These are phyloP conservation scores for Aristolochia contorta DNA, from an alignment of 164 flowering plant genomes.

Conservation along the genomic window DNA sequence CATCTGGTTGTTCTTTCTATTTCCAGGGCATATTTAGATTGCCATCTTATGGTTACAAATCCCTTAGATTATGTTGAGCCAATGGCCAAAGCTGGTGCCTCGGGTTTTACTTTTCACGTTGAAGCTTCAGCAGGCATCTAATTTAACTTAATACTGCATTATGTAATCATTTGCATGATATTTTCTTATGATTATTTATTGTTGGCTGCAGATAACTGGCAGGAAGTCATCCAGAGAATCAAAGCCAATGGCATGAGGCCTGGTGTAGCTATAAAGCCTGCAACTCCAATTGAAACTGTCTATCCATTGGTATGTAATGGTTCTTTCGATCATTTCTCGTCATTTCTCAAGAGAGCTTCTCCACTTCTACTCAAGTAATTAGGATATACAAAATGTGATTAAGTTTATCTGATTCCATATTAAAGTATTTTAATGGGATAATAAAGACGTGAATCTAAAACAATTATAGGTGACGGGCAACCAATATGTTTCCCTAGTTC, in stretches of 20 bases:
- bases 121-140: conserved; percentile 74
- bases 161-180: not conserved
- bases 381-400: too few species aligned
- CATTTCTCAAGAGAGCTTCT: not conserved
- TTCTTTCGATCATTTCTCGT: not conserved
- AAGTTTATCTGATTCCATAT: too few species aligned
- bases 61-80: conserved; percentile 95
- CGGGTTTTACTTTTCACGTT: conserved; percentile 96
- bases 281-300: conserved; percentile 88
- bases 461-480: too few species aligned
- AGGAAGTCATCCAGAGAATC: conserved; percentile 60
- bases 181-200: not conserved
- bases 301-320: conserved; percentile 69
- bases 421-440: too few species aligned
- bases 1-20: conserved; percentile 3
- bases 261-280: conserved; percentile 89
- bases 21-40: conserved; percentile 82
- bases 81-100: conserved; percentile 92
- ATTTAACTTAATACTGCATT: not conserved
- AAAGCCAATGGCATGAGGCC: conserved; percentile 87
- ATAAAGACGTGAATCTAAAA: too few species aligned
- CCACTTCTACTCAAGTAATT: too few species aligned
- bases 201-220: conserved; percentile 70
- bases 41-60: conserved; percentile 98
- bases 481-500: too few species aligned